These are phyloP conservation scores for Hagleromyces aurorensis DNA, from an alignment of 805 yeast genomes.

Conservation along the genomic window DNA sequence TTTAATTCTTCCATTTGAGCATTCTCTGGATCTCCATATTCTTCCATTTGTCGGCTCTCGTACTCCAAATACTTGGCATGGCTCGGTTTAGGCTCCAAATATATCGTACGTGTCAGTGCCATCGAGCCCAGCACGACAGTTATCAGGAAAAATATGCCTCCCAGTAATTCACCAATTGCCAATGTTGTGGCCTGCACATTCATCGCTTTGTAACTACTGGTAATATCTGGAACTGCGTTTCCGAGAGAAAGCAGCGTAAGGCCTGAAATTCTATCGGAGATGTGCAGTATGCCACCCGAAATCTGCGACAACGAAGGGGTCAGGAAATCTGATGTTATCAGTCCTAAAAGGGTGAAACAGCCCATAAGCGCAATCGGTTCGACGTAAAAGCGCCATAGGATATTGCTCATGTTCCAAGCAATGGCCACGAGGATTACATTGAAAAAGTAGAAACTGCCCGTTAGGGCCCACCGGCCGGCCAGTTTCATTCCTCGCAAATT, in stretches of 20 bases:
- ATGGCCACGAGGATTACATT: slow-evolving; percentile 4
- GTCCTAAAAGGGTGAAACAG: slow-evolving; percentile 58
- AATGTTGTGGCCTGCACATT: slow-evolving; percentile 58
- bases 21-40: slow-evolving; percentile 5
- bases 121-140: slow-evolving; percentile 76
- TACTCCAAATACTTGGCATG: too few relatives aligned
- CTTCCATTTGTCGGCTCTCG: slow-evolving; percentile 1
- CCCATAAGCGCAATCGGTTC: slow-evolving; percentile 25
- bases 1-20: slow-evolving; percentile 4
- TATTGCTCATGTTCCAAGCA: slow-evolving; percentile 1
- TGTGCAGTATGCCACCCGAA: slow-evolving; percentile 44
- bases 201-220: slow-evolving; percentile 80
- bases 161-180: slow-evolving; percentile 86
- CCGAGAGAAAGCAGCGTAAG: slow-evolving; percentile 85
- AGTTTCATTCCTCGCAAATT: slow-evolving; percentile 2
- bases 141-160: slow-evolving; percentile 78
- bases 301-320: slow-evolving; percentile 71
- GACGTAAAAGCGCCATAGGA: slow-evolving; percentile 9
- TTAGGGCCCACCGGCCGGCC: slow-evolving; percentile 9
- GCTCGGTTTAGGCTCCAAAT: too few relatives aligned
- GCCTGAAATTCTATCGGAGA: slow-evolving; percentile 77
- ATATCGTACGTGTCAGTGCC: slow-evolving; percentile 59
- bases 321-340: slow-evolving; percentile 73
- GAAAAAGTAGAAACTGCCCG: slow-evolving; percentile 8
- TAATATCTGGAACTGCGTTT: slow-evolving; percentile 85